phyloP scores from a whole-genome alignment of 2,329 filamentous ascomycete genomes.

The Thermomyces lanuginosus region DNA sequence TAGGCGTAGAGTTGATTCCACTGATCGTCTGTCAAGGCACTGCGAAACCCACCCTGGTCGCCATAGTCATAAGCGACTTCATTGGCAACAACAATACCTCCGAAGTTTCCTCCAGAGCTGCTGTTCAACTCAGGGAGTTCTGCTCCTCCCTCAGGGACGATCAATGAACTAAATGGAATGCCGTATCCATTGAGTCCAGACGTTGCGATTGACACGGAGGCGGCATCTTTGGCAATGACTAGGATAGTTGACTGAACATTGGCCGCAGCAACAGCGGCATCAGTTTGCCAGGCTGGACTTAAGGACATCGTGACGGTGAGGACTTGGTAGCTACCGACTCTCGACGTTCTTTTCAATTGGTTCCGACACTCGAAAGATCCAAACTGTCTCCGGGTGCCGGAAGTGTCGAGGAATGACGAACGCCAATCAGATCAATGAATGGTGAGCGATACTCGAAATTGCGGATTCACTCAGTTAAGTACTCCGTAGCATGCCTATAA shows the following conservation, averaged over 20 bases:
- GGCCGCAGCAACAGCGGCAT: conserved; percentile 11
- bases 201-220: conserved; percentile 33
- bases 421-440: too few relatives aligned
- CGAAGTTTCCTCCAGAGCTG: conserved; percentile 38
- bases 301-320: too few relatives aligned
- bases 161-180: conserved; percentile 40
- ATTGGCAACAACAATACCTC: conserved; percentile 40
- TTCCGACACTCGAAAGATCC: too few relatives aligned
- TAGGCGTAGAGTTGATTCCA: conserved; percentile 42
- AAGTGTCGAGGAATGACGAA: too few relatives aligned
- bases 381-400: too few relatives aligned
- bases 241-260: conserved; percentile 31
- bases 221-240: conserved; percentile 38
- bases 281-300: conserved; percentile 8
- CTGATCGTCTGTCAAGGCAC: conserved; percentile 40
- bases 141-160: conserved; percentile 38
- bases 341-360: too few relatives aligned
- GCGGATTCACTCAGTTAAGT: too few relatives aligned
- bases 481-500: too few relatives aligned
- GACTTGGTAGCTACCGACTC: too few relatives aligned
- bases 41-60: conserved; percentile 26
- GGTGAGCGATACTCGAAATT: too few relatives aligned
- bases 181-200: conserved; percentile 44
- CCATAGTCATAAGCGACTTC: conserved; percentile 41
- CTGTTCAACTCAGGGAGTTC: conserved; percentile 38